Base-by-base conservation (phyloP, 2,329 filamentous ascomycete species). In the Epichloe gansuensis region DNA sequence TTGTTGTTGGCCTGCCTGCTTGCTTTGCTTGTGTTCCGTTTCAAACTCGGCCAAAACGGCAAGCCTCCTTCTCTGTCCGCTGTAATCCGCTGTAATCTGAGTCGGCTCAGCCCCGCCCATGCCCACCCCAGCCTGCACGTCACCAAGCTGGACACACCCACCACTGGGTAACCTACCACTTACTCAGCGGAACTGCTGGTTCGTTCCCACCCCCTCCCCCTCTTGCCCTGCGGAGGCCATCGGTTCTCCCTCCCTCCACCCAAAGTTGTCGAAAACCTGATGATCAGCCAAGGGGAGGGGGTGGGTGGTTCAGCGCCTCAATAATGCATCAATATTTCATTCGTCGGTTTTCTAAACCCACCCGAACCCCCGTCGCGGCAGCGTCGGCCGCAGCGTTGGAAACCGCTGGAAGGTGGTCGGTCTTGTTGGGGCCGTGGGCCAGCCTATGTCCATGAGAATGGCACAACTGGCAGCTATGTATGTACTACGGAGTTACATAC, bases 371-470 rank as follows among this genome's bases (percentile, higher is more conserved):
- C 51, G 52, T 41, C 43, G 48, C 48, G 15, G 48, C 43, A 51
- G 46, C 52, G 46, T 48, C 46, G 31, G 44, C 15, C 39, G 42
- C 50, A 37, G 54, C 51, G 51, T 35, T 59, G 57, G 58, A 59
- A 58, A 56, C 51, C 52, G 47, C 57, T 59, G 57, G 57, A 59
- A 58, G 50, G 46, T 17, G 17, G 44, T 45, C 9, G 42, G 17
- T 21, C 17, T 38, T 12, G 5, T 21, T 17, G 25, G 35, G 23
- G 13, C 43, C 41, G 15, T 21, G 37, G 37, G 15, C 43, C 4
- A 12, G 12, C 12, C 11, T 21, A 41, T 41, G 39, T 9, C 25
- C 23, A 28, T 28, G 11, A 15, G 13, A 4, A 23, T 23, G 23
- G 23, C 3, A 4, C 23, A 21, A 21, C 17, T 21, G 2, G 17